phyloP scores from a whole-genome alignment of 75 land plant genomes.

The Pinus taeda region DNA sequence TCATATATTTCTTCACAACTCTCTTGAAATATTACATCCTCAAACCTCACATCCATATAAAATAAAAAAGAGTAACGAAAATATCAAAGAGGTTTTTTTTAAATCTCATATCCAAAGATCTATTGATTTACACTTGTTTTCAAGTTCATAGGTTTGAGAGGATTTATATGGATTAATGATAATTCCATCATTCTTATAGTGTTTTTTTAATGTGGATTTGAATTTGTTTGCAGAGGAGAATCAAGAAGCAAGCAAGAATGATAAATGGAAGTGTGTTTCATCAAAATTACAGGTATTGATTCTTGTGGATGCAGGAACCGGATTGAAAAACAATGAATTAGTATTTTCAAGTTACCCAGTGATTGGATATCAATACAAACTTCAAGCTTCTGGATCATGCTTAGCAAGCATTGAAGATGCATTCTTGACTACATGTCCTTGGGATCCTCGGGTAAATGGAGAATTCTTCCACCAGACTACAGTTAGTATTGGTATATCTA shows the following conservation, averaged over 20 bases:
- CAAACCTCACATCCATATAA: too few species aligned
- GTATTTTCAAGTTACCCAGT: conserved; percentile 56
- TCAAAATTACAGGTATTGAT: conserved; percentile 17
- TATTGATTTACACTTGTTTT: too few species aligned
- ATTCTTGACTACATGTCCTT: conserved; percentile 48
- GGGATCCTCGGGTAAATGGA: conserved; percentile 63
- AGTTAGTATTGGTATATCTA: conserved; percentile 30
- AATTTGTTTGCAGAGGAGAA: not conserved
- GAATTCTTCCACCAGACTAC: conserved; percentile 63
- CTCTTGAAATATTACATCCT: too few species aligned
- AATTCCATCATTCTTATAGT: too few species aligned
- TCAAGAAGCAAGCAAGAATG: conserved; percentile 31
- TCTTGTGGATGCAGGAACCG: conserved; percentile 14
- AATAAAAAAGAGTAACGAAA: too few species aligned
- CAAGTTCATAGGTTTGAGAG: too few species aligned
- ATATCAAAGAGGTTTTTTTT: too few species aligned
- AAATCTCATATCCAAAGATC: too few species aligned
- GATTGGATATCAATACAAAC: conserved; percentile 55
- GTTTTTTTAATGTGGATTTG: too few species aligned
- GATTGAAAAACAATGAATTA: conserved; percentile 53
- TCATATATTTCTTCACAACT: too few species aligned
- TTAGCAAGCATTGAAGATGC: conserved; percentile 23
- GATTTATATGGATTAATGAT: too few species aligned
- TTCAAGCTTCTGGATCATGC: conserved; percentile 55
- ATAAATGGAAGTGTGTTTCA: conserved; percentile 40